phyloP scores from a whole-genome alignment of 352 stramenopile genomes.

The Discostella stelligera region DNA sequence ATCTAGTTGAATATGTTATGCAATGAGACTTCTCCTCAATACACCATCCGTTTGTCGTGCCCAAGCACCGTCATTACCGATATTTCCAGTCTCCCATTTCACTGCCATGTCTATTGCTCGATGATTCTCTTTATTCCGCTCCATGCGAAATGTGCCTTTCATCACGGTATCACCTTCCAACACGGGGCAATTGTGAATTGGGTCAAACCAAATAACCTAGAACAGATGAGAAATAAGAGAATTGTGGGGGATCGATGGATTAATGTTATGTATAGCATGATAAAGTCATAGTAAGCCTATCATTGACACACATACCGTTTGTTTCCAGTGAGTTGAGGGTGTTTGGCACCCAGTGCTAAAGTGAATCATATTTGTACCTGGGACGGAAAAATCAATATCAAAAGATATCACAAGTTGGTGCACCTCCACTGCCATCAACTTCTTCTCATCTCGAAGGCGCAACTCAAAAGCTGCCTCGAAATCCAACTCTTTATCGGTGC shows the following conservation, averaged over 20 bases:
- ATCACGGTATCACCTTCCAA: conserved; percentile 37
- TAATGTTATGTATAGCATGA: too few species aligned
- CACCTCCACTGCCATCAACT: conserved; percentile 77
- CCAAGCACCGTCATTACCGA: conserved; percentile 17
- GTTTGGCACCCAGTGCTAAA: conserved; percentile 90
- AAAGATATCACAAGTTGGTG: conserved; percentile 95
- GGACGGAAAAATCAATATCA: conserved; percentile 93
- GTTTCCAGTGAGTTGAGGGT: conserved; percentile 98
- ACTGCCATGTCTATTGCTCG: conserved; percentile 60
- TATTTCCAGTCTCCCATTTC: conserved; percentile 44
- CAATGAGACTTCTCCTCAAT: conserved; percentile 40
- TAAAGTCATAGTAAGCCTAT: too few species aligned
- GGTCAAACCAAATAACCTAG: conserved; percentile 86
- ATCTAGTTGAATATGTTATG: too few species aligned
- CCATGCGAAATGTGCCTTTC: conserved; percentile 51
- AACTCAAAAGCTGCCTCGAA: conserved; percentile 60
- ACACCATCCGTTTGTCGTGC: conserved; percentile 27
- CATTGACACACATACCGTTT: conserved; percentile 79
- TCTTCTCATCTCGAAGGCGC: conserved; percentile 82
- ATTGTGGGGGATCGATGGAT: neutral
- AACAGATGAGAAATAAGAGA: neutral
- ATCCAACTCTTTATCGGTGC: conserved; percentile 84
- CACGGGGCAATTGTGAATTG: conserved; percentile 44
- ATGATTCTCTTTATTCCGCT: conserved; percentile 47
- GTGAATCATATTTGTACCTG: conserved; percentile 86